These are phyloP conservation scores for Hansenula sp. DNA, from an alignment of 1,139 yeast genomes.

Conservation along the genomic window DNA sequence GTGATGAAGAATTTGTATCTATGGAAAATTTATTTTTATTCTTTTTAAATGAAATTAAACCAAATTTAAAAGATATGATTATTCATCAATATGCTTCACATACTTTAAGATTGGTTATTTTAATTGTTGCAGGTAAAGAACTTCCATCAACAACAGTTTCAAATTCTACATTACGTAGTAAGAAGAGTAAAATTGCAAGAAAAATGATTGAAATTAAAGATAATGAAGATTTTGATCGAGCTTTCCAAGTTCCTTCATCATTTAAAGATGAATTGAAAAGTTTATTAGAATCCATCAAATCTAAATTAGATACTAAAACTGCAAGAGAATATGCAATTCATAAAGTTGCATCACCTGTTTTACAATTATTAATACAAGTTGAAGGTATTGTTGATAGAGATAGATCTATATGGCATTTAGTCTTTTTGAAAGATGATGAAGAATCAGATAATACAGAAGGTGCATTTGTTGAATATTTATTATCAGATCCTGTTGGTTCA, in stretches of 20 bases:
- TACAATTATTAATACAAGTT: slow-evolving; percentile 75
- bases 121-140: slow-evolving; percentile 73
- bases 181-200: slow-evolving; percentile 84
- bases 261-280: slow-evolving; percentile 60
- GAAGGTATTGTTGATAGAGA: slow-evolving; percentile 77
- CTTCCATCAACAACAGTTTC: slow-evolving; percentile 73
- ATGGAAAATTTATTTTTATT: slow-evolving; percentile 62
- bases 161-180: slow-evolving; percentile 76
- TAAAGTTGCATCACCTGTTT: slow-evolving; percentile 81
- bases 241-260: slow-evolving; percentile 68
- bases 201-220: slow-evolving; percentile 89
- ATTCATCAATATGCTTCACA: slow-evolving; percentile 85
- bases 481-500: slow-evolving; percentile 87
- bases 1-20: slow-evolving; percentile 35
- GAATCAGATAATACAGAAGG: slow-evolving; percentile 63
- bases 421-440: slow-evolving; percentile 33
- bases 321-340: slow-evolving; percentile 76
- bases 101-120: slow-evolving; percentile 66
- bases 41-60: slow-evolving; percentile 64
- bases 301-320: slow-evolving; percentile 31
- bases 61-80: slow-evolving; percentile 55
- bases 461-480: slow-evolving; percentile 75
- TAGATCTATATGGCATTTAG: slow-evolving; percentile 59
- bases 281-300: slow-evolving; percentile 33
- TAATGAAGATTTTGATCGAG: slow-evolving; percentile 58